A percentile compares a stretch with the other conserved stretches of the same genome.
These are phyloP conservation scores for Penicillium sp. DNA, from an alignment of 2,329 filamentous ascomycete genomes.

Conservation along the genomic window DNA sequence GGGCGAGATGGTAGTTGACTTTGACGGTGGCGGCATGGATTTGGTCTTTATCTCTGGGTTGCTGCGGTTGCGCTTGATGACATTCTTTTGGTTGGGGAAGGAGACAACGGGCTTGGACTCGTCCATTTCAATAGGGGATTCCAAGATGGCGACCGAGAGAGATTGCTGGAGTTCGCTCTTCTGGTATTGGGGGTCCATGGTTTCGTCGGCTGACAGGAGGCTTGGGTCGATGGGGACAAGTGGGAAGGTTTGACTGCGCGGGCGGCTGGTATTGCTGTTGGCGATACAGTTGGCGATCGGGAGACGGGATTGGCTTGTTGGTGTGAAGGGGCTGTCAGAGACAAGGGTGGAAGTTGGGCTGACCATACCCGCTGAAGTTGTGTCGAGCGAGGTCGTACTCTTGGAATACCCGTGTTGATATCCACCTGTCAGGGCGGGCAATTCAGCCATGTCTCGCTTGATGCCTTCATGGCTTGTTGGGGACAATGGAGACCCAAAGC, in stretches of 20 bases:
- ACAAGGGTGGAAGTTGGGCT: conserved; percentile 78
- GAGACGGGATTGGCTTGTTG: conserved; percentile 52
- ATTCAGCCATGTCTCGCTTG: conserved; percentile 59
- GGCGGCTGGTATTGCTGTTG: conserved; percentile 63
- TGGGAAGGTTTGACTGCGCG: conserved; percentile 85
- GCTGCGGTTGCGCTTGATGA: conserved; percentile 47
- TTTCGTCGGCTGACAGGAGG: conserved; percentile 51
- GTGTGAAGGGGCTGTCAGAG: conserved; percentile 70
- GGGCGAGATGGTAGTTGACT: conserved; percentile 46
- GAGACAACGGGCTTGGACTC: conserved; percentile 33
- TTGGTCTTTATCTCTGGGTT: conserved; percentile 46
- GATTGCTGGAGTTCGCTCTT: conserved; percentile 49
- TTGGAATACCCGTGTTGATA: conserved; percentile 67
- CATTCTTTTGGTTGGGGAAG: conserved; percentile 29
- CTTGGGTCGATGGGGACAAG: conserved; percentile 56
- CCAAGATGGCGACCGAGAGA: conserved; percentile 46
- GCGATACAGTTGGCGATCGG: conserved; percentile 34
- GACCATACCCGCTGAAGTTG: conserved; percentile 62
- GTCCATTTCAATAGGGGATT: conserved; percentile 52
- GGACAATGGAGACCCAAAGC: conserved; percentile 66
- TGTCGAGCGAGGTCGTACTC: conserved; percentile 65
- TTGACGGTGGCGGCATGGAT: conserved; percentile 43
- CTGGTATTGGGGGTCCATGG: conserved; percentile 56
- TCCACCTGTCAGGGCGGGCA: conserved; percentile 59
- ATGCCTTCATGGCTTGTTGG: conserved; percentile 68